Evolutionary conservation across 1,139 yeast genomes (phyloP), one percentile per base, ranked within the genome.

Genomic region (Saccharomyces hybrid): DNA sequence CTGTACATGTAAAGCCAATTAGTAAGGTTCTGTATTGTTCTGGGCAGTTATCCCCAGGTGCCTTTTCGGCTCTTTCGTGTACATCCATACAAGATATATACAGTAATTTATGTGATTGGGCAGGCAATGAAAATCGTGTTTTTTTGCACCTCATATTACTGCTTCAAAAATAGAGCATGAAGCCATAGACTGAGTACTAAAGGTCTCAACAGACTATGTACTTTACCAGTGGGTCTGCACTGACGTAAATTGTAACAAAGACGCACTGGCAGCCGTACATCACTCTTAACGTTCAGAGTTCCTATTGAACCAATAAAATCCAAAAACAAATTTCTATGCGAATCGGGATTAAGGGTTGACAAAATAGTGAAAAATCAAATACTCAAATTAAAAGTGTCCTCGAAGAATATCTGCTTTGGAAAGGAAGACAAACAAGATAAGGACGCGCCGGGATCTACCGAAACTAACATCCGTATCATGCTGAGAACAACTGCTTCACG

Each of bases 401-500:
- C 44, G 44, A 38, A 11, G 25, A 38, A 38, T 3, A 5, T 38
- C 4, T 38, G 2, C 3, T 38, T 20, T 20, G 25, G 7, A 16
- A 38, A 16, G 7, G n/a, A 38, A 38, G 25, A 16, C 25, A 38
- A 38, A 38, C 7, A 16, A 13, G n/a, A 38, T 9, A 38, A 38
- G 25, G 11, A 38, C 11, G n/a, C 25, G 3, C 44, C 13, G 44
- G 44, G 23, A 38, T 9, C 23, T 20, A 23, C 23, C 2, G 5
- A 16, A 9, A 38, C 44, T 38, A 38, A 38, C 11, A 38, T 38
- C 5, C 44, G n/a, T 46, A 46, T 46, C 31, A 26, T 46, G 31
- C 34, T 51, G 16, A 51, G 53, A 53, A 29, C 52, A 1, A 27
- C 34, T 38, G 14, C 44, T n/a, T 14, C 46, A 13, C 38, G 49